These are phyloP conservation scores for Pneumocystis carinii DNA, from an alignment of 1,139 yeast species.

Conservation along the genomic window DNA sequence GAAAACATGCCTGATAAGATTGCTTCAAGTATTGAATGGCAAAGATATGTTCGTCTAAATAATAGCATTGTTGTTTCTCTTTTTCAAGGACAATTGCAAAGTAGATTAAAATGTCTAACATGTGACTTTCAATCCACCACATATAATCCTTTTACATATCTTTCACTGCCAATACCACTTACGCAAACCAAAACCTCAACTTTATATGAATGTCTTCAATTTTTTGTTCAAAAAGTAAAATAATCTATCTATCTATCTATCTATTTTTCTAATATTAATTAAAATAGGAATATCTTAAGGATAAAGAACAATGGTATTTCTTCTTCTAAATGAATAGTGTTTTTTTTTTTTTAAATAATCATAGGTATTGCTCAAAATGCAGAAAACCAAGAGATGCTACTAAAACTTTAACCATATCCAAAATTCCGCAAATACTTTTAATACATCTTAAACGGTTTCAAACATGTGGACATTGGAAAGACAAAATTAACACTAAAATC, in stretches of 20 bases:
- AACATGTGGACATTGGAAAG: constrained; percentile 29
- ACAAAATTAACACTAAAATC: constrained; percentile 49
- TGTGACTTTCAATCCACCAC: constrained; percentile 78
- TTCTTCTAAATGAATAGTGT: neutral
- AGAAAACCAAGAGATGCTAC: constrained; percentile 50
- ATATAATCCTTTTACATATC: constrained; percentile 62
- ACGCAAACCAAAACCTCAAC: constrained; percentile 1
- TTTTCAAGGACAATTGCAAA: constrained; percentile 82
- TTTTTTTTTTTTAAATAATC: neutral
- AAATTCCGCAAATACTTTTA: constrained; percentile 58
- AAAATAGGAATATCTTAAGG: neutral
- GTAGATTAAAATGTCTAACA: constrained; percentile 58
- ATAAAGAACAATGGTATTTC: neutral
- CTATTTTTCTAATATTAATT: neutral
- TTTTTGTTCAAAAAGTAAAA: neutral
- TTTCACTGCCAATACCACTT: constrained; percentile 58
- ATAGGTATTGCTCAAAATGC: constrained; percentile 56
- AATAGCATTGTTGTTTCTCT: constrained; percentile 73
- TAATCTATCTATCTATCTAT: neutral
- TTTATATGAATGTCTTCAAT: neutral
- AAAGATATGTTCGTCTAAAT: constrained; percentile 68
- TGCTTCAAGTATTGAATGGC: constrained; percentile 93
- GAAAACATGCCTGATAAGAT: constrained; percentile 48
- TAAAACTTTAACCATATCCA: constrained; percentile 51
- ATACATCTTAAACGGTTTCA: constrained; percentile 72